phyloP scores from a whole-genome alignment of 305 asterid species.

The Fraxinus platypoda region DNA sequence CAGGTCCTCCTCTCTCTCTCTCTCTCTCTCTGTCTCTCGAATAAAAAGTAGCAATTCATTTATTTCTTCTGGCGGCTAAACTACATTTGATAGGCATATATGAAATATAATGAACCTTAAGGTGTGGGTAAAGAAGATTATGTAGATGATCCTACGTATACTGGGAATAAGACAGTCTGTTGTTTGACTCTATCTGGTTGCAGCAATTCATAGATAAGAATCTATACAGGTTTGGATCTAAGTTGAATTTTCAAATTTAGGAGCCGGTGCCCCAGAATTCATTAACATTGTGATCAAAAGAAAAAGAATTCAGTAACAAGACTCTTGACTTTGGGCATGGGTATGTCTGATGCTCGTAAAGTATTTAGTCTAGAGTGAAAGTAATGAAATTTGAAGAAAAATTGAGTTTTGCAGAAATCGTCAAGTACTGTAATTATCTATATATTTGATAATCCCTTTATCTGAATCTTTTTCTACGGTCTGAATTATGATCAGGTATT shows the following conservation, averaged over 20 bases:
- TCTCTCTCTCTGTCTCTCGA: neutral
- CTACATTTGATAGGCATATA: neutral
- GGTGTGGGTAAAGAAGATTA: neutral
- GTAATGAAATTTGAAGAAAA: neutral
- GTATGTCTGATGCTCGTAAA: neutral
- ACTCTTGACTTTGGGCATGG: neutral
- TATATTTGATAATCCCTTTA: neutral
- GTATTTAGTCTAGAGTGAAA: neutral
- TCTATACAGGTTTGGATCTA: neutral
- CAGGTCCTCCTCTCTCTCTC: slow-evolving; percentile 51
- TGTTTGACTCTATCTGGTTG: neutral
- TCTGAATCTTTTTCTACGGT: slow-evolving; percentile 10
- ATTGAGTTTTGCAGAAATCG: neutral
- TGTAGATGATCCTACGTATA: neutral
- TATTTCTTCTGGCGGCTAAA: neutral
- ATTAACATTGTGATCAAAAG: neutral
- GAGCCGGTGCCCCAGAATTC: neutral
- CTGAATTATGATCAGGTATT: slow-evolving; percentile 49
- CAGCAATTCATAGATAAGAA: neutral
- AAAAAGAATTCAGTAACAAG: neutral
- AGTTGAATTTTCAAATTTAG: neutral
- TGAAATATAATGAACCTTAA: neutral
- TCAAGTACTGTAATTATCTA: neutral
- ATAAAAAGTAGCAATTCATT: neutral
- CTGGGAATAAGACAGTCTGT: neutral